Percentiles rank a stretch among this genome's conserved stretches.
Conservation (phyloP, 257 asterid genomes). For the Solanum lignicaule region DNA sequence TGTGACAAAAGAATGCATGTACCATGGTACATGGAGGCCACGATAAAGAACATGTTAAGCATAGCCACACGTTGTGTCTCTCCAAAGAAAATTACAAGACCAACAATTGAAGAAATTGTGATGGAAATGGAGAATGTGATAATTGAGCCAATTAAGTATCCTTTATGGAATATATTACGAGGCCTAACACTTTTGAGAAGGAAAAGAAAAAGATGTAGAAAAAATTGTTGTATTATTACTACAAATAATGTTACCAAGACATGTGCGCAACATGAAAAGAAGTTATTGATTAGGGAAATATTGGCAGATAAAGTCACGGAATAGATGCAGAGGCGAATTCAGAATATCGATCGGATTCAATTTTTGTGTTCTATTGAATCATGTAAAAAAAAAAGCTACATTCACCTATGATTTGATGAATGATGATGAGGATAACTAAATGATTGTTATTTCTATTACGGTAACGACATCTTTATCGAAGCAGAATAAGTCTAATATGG, state of each 20-base stretch:
- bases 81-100: conserved; percentile 18
- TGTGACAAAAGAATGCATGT: conserved; percentile 25
- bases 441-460: background rate
- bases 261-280: conserved; percentile 7
- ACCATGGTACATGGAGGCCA: conserved; percentile 17
- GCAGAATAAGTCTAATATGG: background rate
- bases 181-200: conserved; percentile 16
- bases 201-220: conserved; percentile 11
- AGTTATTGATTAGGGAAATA: conserved; percentile 47
- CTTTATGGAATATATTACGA: conserved; percentile 19
- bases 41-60: conserved; percentile 12
- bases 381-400: no score
- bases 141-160: conserved; percentile 8
- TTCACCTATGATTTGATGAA: background rate
- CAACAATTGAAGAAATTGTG: conserved; percentile 40
- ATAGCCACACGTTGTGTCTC: conserved; percentile 47
- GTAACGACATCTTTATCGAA: background rate
- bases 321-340: background rate
- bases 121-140: conserved; percentile 17
- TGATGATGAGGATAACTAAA: background rate
- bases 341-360: background rate
- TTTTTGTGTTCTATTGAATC: background rate
- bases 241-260: background rate
- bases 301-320: conserved; percentile 39
- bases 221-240: background rate